Conservation (phyloP, 176 grass and related monocot species). For the Carex pumila region DNA sequence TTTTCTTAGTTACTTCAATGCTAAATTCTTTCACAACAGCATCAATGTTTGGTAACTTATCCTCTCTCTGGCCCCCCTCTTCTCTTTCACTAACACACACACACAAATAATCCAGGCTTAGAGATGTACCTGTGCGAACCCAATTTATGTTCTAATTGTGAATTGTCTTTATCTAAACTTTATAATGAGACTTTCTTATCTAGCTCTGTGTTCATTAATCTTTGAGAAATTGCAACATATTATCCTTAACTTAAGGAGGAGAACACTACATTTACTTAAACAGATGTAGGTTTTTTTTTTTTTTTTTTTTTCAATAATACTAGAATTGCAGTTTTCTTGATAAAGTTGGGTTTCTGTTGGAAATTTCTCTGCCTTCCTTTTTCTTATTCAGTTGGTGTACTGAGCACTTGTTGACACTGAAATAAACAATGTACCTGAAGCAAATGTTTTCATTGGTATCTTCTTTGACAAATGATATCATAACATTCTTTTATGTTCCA, state of each 20-base stretch:
- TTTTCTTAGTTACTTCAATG: slow-evolving; percentile 90
- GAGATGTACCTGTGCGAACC: neutral
- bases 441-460: neutral
- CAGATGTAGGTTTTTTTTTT: too few species aligned
- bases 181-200: neutral
- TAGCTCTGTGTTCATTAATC: neutral
- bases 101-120: neutral
- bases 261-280: neutral
- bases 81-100: neutral
- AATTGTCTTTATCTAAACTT: neutral
- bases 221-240: neutral
- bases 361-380: neutral
- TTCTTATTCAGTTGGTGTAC: neutral
- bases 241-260: neutral
- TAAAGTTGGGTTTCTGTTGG: neutral
- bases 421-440: neutral
- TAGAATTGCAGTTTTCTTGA: neutral
- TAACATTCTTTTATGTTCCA: neutral
- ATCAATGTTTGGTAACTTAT: slow-evolving; percentile 69
- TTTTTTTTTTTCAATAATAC: neutral
- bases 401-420: neutral
- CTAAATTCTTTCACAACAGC: slow-evolving; percentile 61
- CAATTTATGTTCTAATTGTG: neutral
- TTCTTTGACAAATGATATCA: neutral
- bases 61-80: neutral